Conservation (phyloP, 2,329 filamentous ascomycete genomes). For the Gnomoniopsis smithogilvyi region DNA sequence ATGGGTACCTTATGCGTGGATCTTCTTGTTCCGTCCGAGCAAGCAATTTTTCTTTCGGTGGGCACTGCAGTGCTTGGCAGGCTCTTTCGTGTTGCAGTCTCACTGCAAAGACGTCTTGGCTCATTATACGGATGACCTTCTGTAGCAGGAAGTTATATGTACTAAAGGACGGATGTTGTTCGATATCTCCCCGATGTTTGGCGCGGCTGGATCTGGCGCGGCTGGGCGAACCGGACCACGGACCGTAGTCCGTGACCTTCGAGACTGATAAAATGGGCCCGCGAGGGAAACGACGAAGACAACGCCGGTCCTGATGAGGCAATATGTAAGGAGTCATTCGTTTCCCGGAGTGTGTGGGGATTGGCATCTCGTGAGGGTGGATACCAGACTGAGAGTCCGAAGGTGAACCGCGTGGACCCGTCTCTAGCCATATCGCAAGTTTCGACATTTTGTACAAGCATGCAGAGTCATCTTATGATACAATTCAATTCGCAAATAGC, state of each 20-base stretch:
- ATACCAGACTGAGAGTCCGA: neutral
- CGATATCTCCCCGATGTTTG: neutral
- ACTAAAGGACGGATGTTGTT: neutral
- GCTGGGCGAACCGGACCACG: neutral
- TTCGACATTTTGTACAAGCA: neutral
- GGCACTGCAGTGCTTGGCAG: constrained; percentile 10
- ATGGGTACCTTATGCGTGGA: neutral
- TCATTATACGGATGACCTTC: neutral
- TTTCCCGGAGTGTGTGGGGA: neutral
- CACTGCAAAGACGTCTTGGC: neutral
- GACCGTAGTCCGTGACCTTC: neutral
- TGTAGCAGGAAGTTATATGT: neutral
- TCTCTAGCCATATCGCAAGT: neutral
- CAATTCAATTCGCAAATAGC: constrained; percentile 8
- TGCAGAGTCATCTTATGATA: neutral
- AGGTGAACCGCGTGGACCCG: neutral
- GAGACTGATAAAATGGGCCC: neutral
- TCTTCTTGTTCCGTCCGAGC: neutral
- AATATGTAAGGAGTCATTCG: neutral
- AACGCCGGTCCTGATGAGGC: neutral
- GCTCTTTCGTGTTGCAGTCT: neutral
- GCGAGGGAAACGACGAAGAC: neutral
- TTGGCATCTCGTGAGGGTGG: neutral
- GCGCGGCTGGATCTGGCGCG: neutral
- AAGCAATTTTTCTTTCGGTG: constrained; percentile 1